Base-by-base conservation (phyloP, 805 yeast genomes). In the Yarrowia porcina region DNA sequence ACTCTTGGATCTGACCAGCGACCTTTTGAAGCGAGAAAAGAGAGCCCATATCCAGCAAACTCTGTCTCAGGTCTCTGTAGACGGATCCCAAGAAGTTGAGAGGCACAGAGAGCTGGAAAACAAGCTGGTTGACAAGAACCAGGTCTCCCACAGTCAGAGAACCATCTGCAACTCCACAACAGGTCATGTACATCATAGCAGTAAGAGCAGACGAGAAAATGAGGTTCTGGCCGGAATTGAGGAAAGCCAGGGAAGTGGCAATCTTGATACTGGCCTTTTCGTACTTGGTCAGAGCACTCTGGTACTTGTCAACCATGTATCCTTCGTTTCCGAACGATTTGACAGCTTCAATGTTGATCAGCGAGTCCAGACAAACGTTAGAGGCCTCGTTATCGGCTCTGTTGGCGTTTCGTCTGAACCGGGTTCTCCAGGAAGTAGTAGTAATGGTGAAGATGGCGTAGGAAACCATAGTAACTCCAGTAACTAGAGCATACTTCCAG, bases 141-240 rank as follows among this genome's bases (percentile, higher is more conserved):
- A 94, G 79, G 72, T 94, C 99, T 68, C 99, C 99, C 20, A 94
- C 97, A 0, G 96, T 87, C 63, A 94, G 77, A 0, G 83, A 74
- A 0, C 97, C 97, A 2, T 82, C 74, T 13, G 90, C 85, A n/a
- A 94, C 94, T 27, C 98, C 98, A 63, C 85, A 84, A 69, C 97
- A 90, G 15, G 97, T 97, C 96, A 94, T 87, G 73, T 89, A 94
- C 99, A 94, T 94, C 96, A 94, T 94, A 1, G 86, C 89, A 1
- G 99, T 94, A 66, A 94, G 77, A 1, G 99, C 98, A 41, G 89
- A 75, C 0, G 97, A 89, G 75, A 88, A 88, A 21, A 88, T 87
- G 61, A 87, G 68, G 71, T 85, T 87, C 73, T 88, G 94, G n/a
- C 93, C 93, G 0, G 90, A 79, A 67, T 88, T 88, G 65, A 88